Conservation (phyloP, 2,329 filamentous ascomycete genomes). For the Ophiostoma sp. region DNA sequence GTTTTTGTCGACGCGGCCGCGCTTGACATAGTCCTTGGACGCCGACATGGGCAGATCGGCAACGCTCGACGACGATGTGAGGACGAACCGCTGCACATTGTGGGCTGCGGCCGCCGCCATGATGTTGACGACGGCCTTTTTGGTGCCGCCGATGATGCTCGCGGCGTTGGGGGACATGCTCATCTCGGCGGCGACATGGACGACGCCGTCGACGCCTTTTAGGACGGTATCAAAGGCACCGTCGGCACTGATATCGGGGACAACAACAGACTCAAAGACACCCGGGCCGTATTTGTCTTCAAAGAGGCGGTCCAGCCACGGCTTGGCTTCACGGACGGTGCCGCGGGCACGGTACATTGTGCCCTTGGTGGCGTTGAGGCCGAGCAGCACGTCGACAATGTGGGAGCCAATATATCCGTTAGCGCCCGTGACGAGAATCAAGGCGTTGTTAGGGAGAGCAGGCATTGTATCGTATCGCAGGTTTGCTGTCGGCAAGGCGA, state of each 20-base stretch:
- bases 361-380: background rate
- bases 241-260: background rate
- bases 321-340: background rate
- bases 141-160: background rate
- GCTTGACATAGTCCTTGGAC: background rate
- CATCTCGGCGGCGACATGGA: background rate
- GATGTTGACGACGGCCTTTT: background rate
- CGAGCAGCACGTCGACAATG: background rate
- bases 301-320: background rate
- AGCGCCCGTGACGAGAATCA: background rate
- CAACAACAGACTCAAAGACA: background rate
- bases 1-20: background rate
- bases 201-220: background rate
- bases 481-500: no score
- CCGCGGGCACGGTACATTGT: background rate
- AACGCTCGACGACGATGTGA: conserved; percentile 1
- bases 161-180: background rate
- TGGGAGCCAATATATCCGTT: background rate
- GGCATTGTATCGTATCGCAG: background rate
- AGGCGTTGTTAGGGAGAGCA: background rate
- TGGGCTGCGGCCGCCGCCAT: background rate
- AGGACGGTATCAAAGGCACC: background rate
- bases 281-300: background rate
- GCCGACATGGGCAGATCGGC: background rate
- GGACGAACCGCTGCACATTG: background rate